These are phyloP conservation scores for Aspergillus sp. DNA, from an alignment of 2,329 filamentous ascomycete genomes.

Conservation along the genomic window DNA sequence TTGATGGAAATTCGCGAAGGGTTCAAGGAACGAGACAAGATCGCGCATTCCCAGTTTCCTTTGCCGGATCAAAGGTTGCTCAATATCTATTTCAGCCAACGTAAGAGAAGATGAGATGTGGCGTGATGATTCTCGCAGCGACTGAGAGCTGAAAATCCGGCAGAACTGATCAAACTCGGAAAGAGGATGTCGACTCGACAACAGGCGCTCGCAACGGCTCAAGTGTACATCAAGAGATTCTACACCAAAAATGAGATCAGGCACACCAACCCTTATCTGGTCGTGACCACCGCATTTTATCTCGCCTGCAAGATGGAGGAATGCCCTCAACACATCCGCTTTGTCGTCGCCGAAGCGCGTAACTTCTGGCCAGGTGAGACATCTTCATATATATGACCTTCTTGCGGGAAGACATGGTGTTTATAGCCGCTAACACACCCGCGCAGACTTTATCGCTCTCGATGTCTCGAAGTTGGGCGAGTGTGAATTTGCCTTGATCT, in stretches of 20 bases:
- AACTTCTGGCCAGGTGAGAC: conserved; percentile 72
- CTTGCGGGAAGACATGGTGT: conserved; percentile 15
- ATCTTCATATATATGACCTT: not conserved
- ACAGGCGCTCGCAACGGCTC: conserved; percentile 89
- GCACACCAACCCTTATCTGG: conserved; percentile 87
- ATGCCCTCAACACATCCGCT: conserved; percentile 89
- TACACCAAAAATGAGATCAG: conserved; percentile 89
- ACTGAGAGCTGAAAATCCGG: conserved; percentile 4
- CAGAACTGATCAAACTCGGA: conserved; percentile 78
- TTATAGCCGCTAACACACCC: not conserved
- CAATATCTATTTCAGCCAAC: conserved; percentile 88
- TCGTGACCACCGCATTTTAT: conserved; percentile 91
- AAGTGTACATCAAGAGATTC: conserved; percentile 92
- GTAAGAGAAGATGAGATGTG: conserved; percentile 50
- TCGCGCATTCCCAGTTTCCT: conserved; percentile 74
- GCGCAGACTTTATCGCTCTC: conserved; percentile 64
- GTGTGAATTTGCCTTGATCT: conserved; percentile 90
- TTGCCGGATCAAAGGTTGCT: conserved; percentile 79
- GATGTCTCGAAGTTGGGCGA: conserved; percentile 86
- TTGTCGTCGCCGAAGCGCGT: conserved; percentile 83
- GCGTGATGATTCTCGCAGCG: not conserved
- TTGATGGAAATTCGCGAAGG: conserved; percentile 72
- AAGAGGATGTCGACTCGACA: conserved; percentile 83
- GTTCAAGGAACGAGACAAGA: conserved; percentile 73
- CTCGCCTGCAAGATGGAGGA: conserved; percentile 98